Evolutionary conservation across 129 eudicot species (phyloP).

Genomic region (Daucus carota): DH1_v3.0 NC_030387.2:39540001-39540500

Average conservation of each 20-base stretch:
- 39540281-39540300: not conserved
- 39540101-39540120: not conserved
- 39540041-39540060: not conserved
- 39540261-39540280: not conserved
- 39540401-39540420: constrained; percentile 76
- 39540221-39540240: not conserved
- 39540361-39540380: constrained; percentile 94
- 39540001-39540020: not conserved
- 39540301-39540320: not conserved
- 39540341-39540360: constrained; percentile 97
- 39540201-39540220: not conserved
- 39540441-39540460: constrained; percentile 86
- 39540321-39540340: not conserved
- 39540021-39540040: not conserved
- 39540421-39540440: constrained; percentile 79
- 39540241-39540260: not conserved
- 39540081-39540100: not conserved
- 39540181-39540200: not conserved
- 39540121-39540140: not conserved
- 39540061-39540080: not conserved
- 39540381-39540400: constrained; percentile 78
- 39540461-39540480: constrained; percentile 95
- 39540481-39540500: constrained; percentile 96
- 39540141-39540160: not conserved
- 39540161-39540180: not conserved